phyloP scores from a whole-genome alignment of 805 yeast species.

The Spathaspora girioi region DNA sequence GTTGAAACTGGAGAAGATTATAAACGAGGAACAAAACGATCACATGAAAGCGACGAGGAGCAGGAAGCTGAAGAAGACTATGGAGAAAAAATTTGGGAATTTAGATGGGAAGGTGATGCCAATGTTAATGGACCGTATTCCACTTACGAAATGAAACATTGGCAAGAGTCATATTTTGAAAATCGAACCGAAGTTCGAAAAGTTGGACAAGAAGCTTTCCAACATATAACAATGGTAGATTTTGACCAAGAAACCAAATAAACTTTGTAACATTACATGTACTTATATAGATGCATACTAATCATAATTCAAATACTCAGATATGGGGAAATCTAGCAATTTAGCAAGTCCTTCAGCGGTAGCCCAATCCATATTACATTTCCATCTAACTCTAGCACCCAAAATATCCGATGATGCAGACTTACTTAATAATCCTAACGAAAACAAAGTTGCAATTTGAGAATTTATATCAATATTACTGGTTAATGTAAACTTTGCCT shows the following conservation, averaged over 20 bases:
- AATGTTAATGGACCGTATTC: slow-evolving; percentile 50
- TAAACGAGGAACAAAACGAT: slow-evolving; percentile 16
- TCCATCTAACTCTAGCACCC: slow-evolving; percentile 73
- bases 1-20: slow-evolving; percentile 21
- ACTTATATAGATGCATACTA: no score
- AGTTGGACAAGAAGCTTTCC: slow-evolving; percentile 20
- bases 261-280: not conserved
- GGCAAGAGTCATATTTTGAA: slow-evolving; percentile 50
- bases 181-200: slow-evolving; percentile 42
- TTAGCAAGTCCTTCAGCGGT: slow-evolving; percentile 56
- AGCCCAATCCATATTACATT: slow-evolving; percentile 69
- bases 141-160: slow-evolving; percentile 50
- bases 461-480: slow-evolving; percentile 47
- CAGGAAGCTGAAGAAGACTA: slow-evolving; percentile 19
- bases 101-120: slow-evolving; percentile 33
- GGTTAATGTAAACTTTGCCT: slow-evolving; percentile 32
- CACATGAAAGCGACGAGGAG: slow-evolving; percentile 13
- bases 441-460: slow-evolving; percentile 56
- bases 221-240: slow-evolving; percentile 17
- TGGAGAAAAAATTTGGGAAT: slow-evolving; percentile 36
- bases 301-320: slow-evolving; percentile 45
- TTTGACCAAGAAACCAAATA: slow-evolving; percentile 6
- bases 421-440: slow-evolving; percentile 48
- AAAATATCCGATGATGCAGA: slow-evolving; percentile 49
- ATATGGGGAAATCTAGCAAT: slow-evolving; percentile 64